phyloP scores from a whole-genome alignment of 23 red algal species.

The Gracilariopsis chorda region DNA sequence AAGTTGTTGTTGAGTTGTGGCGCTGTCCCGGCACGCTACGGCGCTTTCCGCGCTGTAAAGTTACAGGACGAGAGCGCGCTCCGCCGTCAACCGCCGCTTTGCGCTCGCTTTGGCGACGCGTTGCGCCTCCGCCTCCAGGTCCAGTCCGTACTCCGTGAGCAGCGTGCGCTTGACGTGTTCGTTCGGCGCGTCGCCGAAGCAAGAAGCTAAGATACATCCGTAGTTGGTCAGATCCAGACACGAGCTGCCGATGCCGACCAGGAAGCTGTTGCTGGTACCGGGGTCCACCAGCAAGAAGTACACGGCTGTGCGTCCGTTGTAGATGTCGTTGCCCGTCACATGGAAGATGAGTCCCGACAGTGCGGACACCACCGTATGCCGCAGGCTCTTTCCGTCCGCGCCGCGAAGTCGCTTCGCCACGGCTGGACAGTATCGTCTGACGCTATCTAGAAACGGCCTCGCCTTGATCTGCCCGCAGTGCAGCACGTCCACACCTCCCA shows the following conservation, averaged over 20 bases:
- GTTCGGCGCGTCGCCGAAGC: slow-evolving; percentile 18
- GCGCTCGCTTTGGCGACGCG: neutral
- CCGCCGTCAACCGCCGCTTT: neutral
- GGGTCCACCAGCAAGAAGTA: slow-evolving; percentile 45
- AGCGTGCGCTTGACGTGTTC: slow-evolving; percentile 26
- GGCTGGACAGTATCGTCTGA: slow-evolving; percentile 15
- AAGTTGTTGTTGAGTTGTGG: too few species aligned
- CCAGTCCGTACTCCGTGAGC: slow-evolving; percentile 29
- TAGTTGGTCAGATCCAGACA: slow-evolving; percentile 45
- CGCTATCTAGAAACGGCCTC: slow-evolving; percentile 27
- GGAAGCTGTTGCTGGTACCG: slow-evolving; percentile 45
- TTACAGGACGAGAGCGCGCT: neutral
- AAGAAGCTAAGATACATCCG: slow-evolving; percentile 28
- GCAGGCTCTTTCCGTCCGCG: slow-evolving; percentile 15
- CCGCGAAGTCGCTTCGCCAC: slow-evolving; percentile 12
- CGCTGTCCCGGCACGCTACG: neutral
- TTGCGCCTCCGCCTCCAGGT: slow-evolving; percentile 35
- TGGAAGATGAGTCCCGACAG: slow-evolving; percentile 39
- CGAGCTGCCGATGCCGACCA: slow-evolving; percentile 31
- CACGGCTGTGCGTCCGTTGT: slow-evolving; percentile 30
- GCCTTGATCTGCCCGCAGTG: slow-evolving; percentile 38
- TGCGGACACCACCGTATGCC: slow-evolving; percentile 16
- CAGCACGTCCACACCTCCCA: slow-evolving; percentile 24
- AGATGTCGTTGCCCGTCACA: slow-evolving; percentile 24
- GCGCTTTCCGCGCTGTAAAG: neutral